Percentiles rank a stretch among this genome's conserved stretches.
These are phyloP conservation scores for Colletotrichum gigasporum DNA, from an alignment of 2,329 filamentous ascomycete genomes.

Conservation along the genomic window DNA sequence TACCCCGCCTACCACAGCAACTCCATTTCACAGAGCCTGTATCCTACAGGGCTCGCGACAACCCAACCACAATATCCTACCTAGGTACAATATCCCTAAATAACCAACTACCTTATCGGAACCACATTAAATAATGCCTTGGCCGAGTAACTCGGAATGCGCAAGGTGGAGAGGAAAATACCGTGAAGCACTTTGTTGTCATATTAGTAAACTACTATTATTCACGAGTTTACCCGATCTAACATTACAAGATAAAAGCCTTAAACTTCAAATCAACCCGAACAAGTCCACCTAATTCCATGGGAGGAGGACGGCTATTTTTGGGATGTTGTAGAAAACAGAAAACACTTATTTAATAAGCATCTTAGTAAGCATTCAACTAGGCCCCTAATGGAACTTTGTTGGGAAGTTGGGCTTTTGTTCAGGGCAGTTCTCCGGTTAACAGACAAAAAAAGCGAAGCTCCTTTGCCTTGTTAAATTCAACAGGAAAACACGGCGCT, in stretches of 20 bases:
- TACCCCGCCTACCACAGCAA: no score
- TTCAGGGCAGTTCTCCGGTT: background rate
- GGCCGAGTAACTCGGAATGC: background rate
- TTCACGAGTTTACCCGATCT: background rate
- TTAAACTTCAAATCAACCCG: background rate
- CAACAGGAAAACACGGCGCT: background rate
- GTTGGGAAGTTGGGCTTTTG: background rate
- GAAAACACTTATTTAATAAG: background rate
- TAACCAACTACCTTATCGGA: no score
- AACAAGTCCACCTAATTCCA: background rate
- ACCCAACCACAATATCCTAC: no score
- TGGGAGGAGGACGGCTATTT: background rate
- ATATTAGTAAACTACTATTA: background rate
- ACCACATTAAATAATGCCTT: background rate
- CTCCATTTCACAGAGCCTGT: no score
- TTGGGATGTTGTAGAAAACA: background rate
- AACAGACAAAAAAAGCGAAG: background rate
- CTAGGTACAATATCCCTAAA: no score
- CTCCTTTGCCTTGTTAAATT: background rate
- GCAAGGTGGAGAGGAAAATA: background rate
- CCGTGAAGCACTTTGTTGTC: background rate
- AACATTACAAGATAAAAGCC: background rate
- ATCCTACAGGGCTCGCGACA: no score
- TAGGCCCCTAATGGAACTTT: background rate
- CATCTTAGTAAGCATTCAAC: background rate